Conservation (phyloP, 2,329 filamentous ascomycete genomes). For the Beauveria scarabaeidicola region DNA sequence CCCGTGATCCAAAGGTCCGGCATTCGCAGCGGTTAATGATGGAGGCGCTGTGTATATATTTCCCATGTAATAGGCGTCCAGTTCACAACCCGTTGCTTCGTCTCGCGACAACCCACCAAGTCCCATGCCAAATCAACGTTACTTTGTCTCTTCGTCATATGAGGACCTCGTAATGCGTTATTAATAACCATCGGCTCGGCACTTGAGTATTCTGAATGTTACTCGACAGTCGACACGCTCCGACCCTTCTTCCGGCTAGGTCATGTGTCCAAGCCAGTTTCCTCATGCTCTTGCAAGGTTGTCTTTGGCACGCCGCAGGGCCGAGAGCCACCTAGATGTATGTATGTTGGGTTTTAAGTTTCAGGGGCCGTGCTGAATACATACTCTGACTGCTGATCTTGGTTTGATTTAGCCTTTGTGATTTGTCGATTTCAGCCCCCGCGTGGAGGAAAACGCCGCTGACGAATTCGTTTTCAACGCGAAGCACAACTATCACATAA, state of each 20-base stretch:
- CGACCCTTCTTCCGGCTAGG: neutral
- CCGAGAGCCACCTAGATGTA: neutral
- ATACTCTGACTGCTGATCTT: neutral
- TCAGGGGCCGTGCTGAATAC: neutral
- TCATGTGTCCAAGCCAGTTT: neutral
- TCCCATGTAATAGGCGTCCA: too few species aligned
- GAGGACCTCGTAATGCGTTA: neutral
- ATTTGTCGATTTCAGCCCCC: neutral
- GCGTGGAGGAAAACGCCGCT: neutral
- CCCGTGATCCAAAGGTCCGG: neutral
- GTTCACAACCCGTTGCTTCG: neutral
- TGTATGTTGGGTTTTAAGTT: neutral
- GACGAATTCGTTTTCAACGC: too few species aligned
- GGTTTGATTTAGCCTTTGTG: neutral
- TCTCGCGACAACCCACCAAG: too few species aligned
- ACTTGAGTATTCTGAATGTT: neutral
- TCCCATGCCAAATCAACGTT: neutral
- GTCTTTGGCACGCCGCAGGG: neutral
- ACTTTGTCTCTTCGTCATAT: neutral
- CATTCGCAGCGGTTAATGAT: neutral
- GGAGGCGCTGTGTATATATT: neutral
- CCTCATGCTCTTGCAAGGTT: neutral
- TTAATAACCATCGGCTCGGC: neutral
- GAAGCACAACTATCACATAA: too few species aligned
- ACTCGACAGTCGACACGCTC: neutral